Evolutionary conservation across 208 protist genomes (phyloP), one percentile per base, ranked within the genome.

Genomic region (Acanthamoeba sp.): DNA sequence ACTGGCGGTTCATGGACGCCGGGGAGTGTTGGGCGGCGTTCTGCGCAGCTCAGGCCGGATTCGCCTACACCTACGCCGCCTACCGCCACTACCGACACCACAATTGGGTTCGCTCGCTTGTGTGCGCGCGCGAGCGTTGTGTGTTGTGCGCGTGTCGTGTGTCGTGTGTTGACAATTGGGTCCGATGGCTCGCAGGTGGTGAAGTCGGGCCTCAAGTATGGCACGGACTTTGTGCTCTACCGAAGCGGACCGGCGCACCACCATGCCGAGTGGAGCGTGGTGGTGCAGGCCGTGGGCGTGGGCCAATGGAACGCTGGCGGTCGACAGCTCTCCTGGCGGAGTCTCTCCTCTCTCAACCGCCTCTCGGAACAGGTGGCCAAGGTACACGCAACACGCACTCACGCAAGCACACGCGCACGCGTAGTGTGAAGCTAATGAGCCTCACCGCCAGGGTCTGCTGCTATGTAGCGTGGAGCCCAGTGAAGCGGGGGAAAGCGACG

Each of bases 221-320:
- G 82, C 14, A 90, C 82, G 42, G 82, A 90, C 82, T 90, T 90
- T 29, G 55, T 90, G 52, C 36, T 90, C 9, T 90, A 90, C 32
- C 82, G 82, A 14, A 40, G 59, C 7, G 52, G 82, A 9, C 82
- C 82, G 2, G 52, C 55, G 20, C 34, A 69, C 82, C 16, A 62
- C 52, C 82, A 90, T 34, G 45, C 82, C 55, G 82, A 90, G 52
- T 90, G 82, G 76, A 85, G 76, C 32, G 76, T 85, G 27, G 42
- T 85, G 27, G 76, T 85, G 76, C 76, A 85, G 76, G 76, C 76
- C 38, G 1, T 4, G 7, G 76, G 40, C 76, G 76, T n/a, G 29
- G 42, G 24, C 45, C 76, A 57, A 42, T 85, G 76, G 76, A 85
- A 42, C 45, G 76, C 76, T 38, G 76, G 76, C 45, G 76, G 42